A percentile compares a stretch with the other conserved stretches of the same genome.
Evolutionary conservation across 2,329 filamentous ascomycete species (phyloP).

Genomic region (Madurella mycetomatis): DNA sequence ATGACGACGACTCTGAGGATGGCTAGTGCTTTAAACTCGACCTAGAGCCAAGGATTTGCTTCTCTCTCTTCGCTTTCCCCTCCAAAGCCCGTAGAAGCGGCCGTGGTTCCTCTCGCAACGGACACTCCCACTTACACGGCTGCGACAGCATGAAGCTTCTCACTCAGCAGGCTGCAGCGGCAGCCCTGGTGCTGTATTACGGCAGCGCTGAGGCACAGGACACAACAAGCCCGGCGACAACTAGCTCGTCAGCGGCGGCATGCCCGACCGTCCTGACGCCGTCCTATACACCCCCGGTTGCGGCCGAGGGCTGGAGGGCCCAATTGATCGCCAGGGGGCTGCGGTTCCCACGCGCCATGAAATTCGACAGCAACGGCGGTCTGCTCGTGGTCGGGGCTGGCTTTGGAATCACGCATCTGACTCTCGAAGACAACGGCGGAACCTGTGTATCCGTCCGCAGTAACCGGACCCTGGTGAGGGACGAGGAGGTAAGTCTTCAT

Average conservation of each 20-base stretch:
- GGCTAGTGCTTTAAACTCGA: too few relatives aligned
- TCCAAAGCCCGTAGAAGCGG: not conserved
- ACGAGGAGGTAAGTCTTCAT: not conserved
- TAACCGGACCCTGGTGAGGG: not conserved
- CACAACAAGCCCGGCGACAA: not conserved
- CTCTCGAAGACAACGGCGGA: conserved; percentile 38
- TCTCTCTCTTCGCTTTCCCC: not conserved
- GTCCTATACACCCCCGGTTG: conserved; percentile 27
- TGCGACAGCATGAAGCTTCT: conserved; percentile 6
- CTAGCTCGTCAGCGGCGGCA: not conserved
- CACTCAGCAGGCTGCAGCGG: conserved; percentile 11
- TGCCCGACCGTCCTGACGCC: conserved; percentile 28
- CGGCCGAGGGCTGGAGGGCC: conserved; percentile 32
- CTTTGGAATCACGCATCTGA: conserved; percentile 39
- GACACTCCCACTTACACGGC: not conserved
- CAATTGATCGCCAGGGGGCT: conserved; percentile 34
- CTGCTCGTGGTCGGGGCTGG: conserved; percentile 44
- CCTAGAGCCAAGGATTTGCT: not conserved
- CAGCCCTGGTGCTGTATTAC: conserved; percentile 14
- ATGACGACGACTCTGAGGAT: not conserved
- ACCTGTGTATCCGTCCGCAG: conserved; percentile 32
- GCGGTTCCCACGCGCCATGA: conserved; percentile 39
- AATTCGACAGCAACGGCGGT: conserved; percentile 42
- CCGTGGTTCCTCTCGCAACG: not conserved
- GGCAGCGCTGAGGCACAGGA: conserved; percentile 10